Base-by-base conservation (phyloP, 345 rosid species). In the Heritiera fomes region DNA sequence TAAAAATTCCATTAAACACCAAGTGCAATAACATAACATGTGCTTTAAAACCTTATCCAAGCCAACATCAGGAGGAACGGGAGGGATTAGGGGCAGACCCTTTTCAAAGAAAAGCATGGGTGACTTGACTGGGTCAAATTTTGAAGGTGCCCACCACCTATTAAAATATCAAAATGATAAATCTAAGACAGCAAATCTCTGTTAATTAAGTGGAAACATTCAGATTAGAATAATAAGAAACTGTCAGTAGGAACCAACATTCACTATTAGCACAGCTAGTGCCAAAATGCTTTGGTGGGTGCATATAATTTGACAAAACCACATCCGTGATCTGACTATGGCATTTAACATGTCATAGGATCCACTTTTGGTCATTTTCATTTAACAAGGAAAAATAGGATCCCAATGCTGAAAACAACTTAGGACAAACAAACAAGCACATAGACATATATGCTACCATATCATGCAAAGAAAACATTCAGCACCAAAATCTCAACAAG, bases 131-230 rank as follows among this genome's bases (percentile, higher is more conserved):
- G 98, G 97, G 69, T 91, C 94, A 81, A 96, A 96, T 83, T 96
- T 96, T 56, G 97, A 87, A 64, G 98, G 97, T 60, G 97, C 97
- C 95, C 94, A 89, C 99, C 98, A 96, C 97, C 98, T 96, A 82
- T 68, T 18, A 58, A 38, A 79, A 70, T 72, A 70, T 64, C 60
- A 75, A 76, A 61, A 78, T 7, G n/a, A 64, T 78, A 49, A 66
- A 65, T 12, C 53, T 70, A 8, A 17, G 69, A 73, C 11, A 60
- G 52, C 20, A 74, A 83, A 77, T 47, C 47, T 45, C 40, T 0
- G n/a, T 0, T n/a, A 8, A 55, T 13, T 40, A 43, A 58, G 49
- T 15, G 34, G 62, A 30, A 75, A 32, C 52, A 34, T 28, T 41
- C n/a, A 23, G 18, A 55, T 40, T n/a, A 77, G 7, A 49, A 70